Base-by-base conservation (phyloP, 140 eudicot species). In the Cichorium intybus region DNA sequence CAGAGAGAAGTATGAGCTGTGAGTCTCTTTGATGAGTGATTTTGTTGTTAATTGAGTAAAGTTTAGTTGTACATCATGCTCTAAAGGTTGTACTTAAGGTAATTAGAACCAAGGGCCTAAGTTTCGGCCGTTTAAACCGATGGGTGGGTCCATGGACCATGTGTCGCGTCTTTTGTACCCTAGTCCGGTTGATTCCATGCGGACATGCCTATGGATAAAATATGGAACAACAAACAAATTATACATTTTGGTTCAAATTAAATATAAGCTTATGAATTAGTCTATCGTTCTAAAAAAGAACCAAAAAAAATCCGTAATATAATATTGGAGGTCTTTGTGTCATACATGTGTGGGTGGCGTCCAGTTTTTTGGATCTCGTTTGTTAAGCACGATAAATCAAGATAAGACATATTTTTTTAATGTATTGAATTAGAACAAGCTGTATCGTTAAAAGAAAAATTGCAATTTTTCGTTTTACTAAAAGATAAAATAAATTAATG, bases 61-160 rank as follows among this genome's bases (percentile, higher is more conserved):
- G 5, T n/a, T 28, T 5, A 54, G 64, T 48, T 71, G 81, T 77
- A 77, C 74, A 2, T 3, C 16, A 2, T 56, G 69, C 69, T 24
- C 4, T 0, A 1, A 5, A 35, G 11, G 65, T 34, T 77, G 81
- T 64, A 71, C 81, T 27, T 16, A 22, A 33, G 23, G 28, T 24
- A 15, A 24, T 60, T 72, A 62, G 54, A 60, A 71, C 23, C 26
- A 18, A 18, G 22, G 28, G n/a, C 79, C 72, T 21, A 34, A 52
- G 46, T 53, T 78, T 67, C 76, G 58, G 83, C 83, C 83, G 83
- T 73, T 73, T 66, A 78, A 61, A 67, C 62, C 83, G 79, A 72
- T 58, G 79, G 22, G 75, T 73, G 83, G 79, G 69, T 39, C 78
- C 83, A 28, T 33, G 63, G 62, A 62, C 56, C 69, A 50, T 41